These are phyloP conservation scores for Cucurbita maxima DNA, from an alignment of 306 rosid genomes.

Conservation along the genomic window DNA sequence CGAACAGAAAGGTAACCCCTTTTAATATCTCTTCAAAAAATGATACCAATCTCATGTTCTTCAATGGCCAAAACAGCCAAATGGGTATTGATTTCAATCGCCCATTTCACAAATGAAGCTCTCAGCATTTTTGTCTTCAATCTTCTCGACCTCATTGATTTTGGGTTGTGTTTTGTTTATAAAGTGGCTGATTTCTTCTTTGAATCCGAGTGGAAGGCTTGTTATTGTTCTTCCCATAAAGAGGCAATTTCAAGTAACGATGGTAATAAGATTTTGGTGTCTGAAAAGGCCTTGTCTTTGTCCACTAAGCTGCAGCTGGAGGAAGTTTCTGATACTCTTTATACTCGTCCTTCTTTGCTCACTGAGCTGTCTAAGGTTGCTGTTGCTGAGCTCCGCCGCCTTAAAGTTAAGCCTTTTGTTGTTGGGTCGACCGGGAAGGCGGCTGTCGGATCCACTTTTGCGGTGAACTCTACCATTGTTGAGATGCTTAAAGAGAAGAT, in stretches of 20 bases:
- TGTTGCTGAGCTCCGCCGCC: no score
- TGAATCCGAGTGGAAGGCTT: conserved; percentile 64
- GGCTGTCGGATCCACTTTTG: conserved; percentile 20
- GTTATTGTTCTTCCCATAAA: conserved; percentile 63
- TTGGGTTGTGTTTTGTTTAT: conserved; percentile 44
- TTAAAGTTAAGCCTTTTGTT: not conserved
- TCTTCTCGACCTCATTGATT: conserved; percentile 48
- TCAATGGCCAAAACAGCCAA: conserved; percentile 22
- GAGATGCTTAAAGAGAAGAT: conserved; percentile 74
- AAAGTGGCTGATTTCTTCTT: conserved; percentile 55
- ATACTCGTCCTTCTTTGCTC: conserved; percentile 52
- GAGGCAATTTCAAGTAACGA: conserved; percentile 39
- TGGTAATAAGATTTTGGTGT: conserved; percentile 65
- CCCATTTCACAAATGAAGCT: conserved; percentile 38
- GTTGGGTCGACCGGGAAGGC: not conserved
- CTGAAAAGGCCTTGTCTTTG: conserved; percentile 56
- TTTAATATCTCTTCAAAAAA: not conserved
- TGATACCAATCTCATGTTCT: not conserved
- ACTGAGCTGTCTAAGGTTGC: conserved; percentile 44
- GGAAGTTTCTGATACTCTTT: conserved; percentile 82
- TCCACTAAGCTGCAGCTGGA: conserved; percentile 51
- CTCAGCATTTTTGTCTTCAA: conserved; percentile 57
- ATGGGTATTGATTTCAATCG: conserved; percentile 19
- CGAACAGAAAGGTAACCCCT: not conserved
- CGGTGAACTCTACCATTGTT: conserved; percentile 45